phyloP scores from a whole-genome alignment of 1,284 basidiomycete genomes.

The Microstroma glucosiphilum region DNA sequence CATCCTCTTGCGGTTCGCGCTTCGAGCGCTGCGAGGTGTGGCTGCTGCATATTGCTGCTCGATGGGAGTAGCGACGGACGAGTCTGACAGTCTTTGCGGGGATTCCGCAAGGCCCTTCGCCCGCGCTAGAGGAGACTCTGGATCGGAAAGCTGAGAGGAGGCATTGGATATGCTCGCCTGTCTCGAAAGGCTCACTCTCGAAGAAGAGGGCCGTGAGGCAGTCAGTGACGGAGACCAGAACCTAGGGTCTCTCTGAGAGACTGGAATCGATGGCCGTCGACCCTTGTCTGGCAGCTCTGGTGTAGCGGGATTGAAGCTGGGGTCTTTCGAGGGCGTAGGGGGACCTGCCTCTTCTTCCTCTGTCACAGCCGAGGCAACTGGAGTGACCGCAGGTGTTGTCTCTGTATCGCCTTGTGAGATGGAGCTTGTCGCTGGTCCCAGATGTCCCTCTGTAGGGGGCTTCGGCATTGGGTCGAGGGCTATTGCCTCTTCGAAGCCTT shows the following conservation, averaged over 20 bases:
- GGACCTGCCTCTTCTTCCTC: neutral
- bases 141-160: neutral
- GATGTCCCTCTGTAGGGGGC: too few relatives aligned
- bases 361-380: too few relatives aligned
- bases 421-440: too few relatives aligned
- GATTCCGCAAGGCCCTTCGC: neutral
- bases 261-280: neutral
- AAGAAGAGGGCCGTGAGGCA: neutral
- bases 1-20: neutral
- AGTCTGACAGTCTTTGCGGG: neutral
- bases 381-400: too few relatives aligned
- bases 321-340: slow-evolving; percentile 1
- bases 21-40: neutral
- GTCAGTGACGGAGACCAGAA: neutral
- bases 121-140: neutral
- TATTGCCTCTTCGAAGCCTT: too few relatives aligned
- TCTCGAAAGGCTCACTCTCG: neutral
- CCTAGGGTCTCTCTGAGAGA: neutral
- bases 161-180: neutral
- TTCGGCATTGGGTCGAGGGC: too few relatives aligned
- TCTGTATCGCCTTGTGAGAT: too few relatives aligned
- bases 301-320: neutral
- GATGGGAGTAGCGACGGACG: neutral
- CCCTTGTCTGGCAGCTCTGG: neutral
- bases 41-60: neutral